Evolutionary conservation across 352 stramenopile genomes (phyloP), one percentile per base, ranked within the genome.

Genomic region (Phytophthora podocarpi): DNA sequence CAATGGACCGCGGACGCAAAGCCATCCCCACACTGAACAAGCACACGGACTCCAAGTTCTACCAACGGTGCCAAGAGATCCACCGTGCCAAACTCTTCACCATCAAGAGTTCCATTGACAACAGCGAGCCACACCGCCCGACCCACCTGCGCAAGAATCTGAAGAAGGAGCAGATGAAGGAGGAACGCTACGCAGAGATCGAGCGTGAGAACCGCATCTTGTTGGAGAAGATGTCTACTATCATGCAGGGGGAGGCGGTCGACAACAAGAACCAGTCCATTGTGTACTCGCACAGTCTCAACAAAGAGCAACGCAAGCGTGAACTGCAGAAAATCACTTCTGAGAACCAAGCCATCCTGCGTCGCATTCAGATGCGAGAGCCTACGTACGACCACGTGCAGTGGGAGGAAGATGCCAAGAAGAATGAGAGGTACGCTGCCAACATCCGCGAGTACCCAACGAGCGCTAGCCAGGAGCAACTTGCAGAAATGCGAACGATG

Each of bases 141-240:
- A 85, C 81, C n/a, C 95, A 98, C 42, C 54, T 98, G 24, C 73
- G 76, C 64, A 98, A 98, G 76, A 98, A 98, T 62, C 82, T 97
- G 28, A 99, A 99, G 76, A 98, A 97, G 55, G 96, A 98, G 72
- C 91, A 98, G 62, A 89, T 98, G 72, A 97, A 98, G 64, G 95
- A 99, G 71, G 96, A 99, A 37, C 80, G 94, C 40, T 96, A 94
- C 47, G 89, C 89, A 23, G 85, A 97, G 64, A 99, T 99, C 59
- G 96, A 99, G 76, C 90, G 91, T 15, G 97, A 99, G 67, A 99
- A 99, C 68, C 88, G 95, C 48, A 95, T 99, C 36, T 60, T 99
- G 49, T 77, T 99, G 32, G 91, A 98, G 65, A 99, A 98, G 68
- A 99, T 99, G 96, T 97, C 90, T 11, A 84, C 96, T 56, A 99